Evolutionary conservation across 129 eudicot species (phyloP), one percentile per base, ranked within the genome.

Genomic region (Sambucus nigra): DNA sequence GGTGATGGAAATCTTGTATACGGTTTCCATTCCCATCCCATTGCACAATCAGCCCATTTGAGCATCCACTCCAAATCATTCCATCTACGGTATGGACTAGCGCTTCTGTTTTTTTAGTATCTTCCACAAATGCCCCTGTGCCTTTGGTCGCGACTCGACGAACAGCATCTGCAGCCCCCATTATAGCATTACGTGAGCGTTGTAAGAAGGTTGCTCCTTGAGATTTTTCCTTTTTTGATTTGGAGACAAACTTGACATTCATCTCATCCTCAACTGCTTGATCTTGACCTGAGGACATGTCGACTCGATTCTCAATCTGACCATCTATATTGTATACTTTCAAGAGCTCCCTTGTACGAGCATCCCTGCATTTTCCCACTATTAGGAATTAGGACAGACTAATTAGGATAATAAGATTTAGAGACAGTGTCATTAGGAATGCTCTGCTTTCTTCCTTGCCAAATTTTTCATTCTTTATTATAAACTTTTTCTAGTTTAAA

Each of bases 151-250:
- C 99, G n/a, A 82, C 98, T 53, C 99, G 77, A 18, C 94, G 78
- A 57, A 92, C 99, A 42, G 99, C 99, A 73, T 92, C 99, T 20
- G 99, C 99, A 50, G 99, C 99, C 27, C 99, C 99, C 75, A 82
- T 74, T 40, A 92, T 64, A 47, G 99, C 99, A 23, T 92, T 83
- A 22, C 96, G 94, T 57, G 99, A 92, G 25, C 94, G 60, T 41
- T 92, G 99, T 60, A 92, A 29, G 62, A 92, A 92, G 56, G 42
- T 15, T 2, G 42, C 42, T 45, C 74, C 82, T 70, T 69, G 81
- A 21, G 84, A 71, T 57, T 92, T 92, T 42, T 92, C 99, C 73
- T 86, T 92, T 53, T 92, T 92, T 6, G 92, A 77, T 55, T 80
- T 79, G 29, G 91, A 59, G 10, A 65, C 76, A 32, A 58, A 53